phyloP scores from a whole-genome alignment of 768 basidiomycete genomes.

The Cystobasidium tubakii region DNA sequence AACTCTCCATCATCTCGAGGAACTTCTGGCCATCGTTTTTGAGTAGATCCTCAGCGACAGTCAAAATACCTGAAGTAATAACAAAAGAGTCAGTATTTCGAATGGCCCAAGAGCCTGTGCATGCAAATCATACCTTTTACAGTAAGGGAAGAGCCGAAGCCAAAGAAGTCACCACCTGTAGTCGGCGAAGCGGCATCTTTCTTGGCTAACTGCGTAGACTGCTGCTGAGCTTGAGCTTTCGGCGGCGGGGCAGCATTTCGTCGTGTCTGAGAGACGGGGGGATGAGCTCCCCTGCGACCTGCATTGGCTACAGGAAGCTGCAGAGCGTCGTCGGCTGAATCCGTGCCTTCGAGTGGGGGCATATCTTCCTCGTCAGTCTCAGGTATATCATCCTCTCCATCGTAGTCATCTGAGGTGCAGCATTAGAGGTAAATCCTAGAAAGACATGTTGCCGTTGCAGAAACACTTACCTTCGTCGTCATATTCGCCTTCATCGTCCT shows the following conservation, averaged over 20 bases:
- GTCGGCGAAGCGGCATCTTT: conserved; percentile 35
- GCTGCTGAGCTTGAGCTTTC: neutral
- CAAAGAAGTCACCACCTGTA: conserved; percentile 58
- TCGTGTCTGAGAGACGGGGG: neutral
- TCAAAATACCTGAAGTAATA: conserved; percentile 77
- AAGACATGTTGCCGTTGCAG: neutral
- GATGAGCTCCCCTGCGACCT: neutral
- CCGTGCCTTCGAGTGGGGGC: conserved; percentile 35
- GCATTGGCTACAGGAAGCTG: conserved; percentile 36
- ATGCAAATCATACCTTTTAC: conserved; percentile 54
- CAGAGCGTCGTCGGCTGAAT: conserved; percentile 14
- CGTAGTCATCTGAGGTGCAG: conserved; percentile 17
- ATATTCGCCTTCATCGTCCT: conserved; percentile 59
- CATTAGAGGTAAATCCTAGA: neutral
- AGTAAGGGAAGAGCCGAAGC: conserved; percentile 74
- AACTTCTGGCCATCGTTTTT: conserved; percentile 99
- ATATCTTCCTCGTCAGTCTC: conserved; percentile 33
- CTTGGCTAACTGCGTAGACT: conserved; percentile 10
- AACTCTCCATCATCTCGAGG: conserved; percentile 99
- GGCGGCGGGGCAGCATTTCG: conserved; percentile 31
- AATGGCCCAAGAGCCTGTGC: neutral
- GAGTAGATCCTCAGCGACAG: conserved; percentile 94
- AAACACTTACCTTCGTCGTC: conserved; percentile 42
- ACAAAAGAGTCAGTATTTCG: conserved; percentile 47
- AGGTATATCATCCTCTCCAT: conserved; percentile 43